phyloP scores from a whole-genome alignment of 352 stramenopile species.

The Phytophthora macrochlamydospora region DNA sequence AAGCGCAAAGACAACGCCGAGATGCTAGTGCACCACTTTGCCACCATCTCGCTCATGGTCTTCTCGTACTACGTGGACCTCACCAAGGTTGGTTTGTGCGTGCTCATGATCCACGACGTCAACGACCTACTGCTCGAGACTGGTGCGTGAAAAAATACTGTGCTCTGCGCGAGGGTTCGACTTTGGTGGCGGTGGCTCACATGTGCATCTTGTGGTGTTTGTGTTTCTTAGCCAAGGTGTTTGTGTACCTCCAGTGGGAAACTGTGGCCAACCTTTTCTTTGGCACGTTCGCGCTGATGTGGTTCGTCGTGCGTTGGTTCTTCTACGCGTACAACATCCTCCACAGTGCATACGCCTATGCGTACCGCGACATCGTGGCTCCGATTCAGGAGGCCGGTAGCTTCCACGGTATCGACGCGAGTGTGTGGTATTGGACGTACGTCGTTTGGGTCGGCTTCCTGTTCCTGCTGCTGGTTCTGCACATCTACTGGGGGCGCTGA shows the following conservation, averaged over 20 bases:
- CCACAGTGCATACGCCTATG: slow-evolving; percentile 56
- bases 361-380: slow-evolving; percentile 56
- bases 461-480: slow-evolving; percentile 62
- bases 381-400: slow-evolving; percentile 48
- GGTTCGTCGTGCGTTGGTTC: slow-evolving; percentile 75
- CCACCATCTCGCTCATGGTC: slow-evolving; percentile 80
- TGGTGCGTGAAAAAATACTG: slow-evolving; percentile 11
- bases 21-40: slow-evolving; percentile 83
- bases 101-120: slow-evolving; percentile 86
- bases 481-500: slow-evolving; percentile 83
- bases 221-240: slow-evolving; percentile 63
- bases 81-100: slow-evolving; percentile 71
- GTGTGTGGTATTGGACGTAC: slow-evolving; percentile 66
- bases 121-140: slow-evolving; percentile 75
- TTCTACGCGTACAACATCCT: slow-evolving; percentile 83
- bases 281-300: slow-evolving; percentile 66
- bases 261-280: slow-evolving; percentile 76
- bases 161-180: not conserved
- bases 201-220: not conserved
- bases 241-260: slow-evolving; percentile 78
- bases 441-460: slow-evolving; percentile 63
- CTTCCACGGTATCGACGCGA: slow-evolving; percentile 39
- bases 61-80: slow-evolving; percentile 79
- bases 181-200: not conserved
- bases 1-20: slow-evolving; percentile 86